Percentiles rank a stretch among this genome's conserved stretches.
phyloP scores from a whole-genome alignment of 2,329 filamentous ascomycete genomes.

The Ambrosiella beaveri region DNA sequence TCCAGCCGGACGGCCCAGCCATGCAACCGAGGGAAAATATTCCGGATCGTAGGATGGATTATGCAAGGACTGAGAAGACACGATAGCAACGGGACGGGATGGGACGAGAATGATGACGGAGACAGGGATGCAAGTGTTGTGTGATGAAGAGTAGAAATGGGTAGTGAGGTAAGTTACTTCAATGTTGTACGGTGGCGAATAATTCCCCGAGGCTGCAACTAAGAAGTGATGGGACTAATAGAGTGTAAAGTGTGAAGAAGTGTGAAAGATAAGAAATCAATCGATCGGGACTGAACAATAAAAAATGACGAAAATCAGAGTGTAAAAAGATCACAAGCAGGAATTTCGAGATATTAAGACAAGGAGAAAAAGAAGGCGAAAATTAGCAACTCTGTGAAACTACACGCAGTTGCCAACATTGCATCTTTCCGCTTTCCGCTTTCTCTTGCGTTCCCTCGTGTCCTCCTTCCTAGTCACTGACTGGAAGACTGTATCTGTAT shows the following conservation, averaged over 20 bases:
- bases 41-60: too few species aligned
- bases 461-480: too few species aligned
- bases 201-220: not conserved
- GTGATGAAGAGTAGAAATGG: not conserved
- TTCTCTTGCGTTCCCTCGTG: too few species aligned
- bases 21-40: too few species aligned
- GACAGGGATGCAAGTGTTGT: not conserved
- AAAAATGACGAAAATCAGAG: not conserved
- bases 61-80: too few species aligned
- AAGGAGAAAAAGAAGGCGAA: not conserved
- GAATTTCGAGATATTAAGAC: not conserved
- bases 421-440: too few species aligned
- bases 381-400: not conserved
- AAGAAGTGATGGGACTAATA: not conserved
- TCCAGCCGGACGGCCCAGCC: not conserved
- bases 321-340: not conserved
- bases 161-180: not conserved
- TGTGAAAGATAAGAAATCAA: not conserved
- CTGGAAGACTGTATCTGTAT: too few species aligned
- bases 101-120: too few species aligned
- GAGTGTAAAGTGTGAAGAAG: too few species aligned
- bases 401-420: too few species aligned
- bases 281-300: not conserved
- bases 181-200: not conserved
- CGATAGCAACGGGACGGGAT: too few species aligned